Conservation (phyloP, 768 basidiomycete species). For the Amanita molliuscula region DNA sequence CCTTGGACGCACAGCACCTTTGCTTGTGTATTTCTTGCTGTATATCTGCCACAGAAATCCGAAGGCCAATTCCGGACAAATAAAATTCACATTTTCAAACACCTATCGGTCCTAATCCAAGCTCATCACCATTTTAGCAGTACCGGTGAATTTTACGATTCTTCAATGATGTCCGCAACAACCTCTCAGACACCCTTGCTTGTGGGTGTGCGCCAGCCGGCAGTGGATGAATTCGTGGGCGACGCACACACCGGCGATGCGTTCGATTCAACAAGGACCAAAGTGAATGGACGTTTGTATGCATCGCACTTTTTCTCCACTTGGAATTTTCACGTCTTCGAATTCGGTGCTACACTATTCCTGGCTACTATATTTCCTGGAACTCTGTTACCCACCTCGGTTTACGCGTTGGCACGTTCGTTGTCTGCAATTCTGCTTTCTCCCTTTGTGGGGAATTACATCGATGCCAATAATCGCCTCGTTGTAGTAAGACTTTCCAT, state of each 20-base stretch:
- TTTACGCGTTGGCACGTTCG: conserved; percentile 17
- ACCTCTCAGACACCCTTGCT: not conserved
- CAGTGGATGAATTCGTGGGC: not conserved
- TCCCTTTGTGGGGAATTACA: conserved; percentile 13
- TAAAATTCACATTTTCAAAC: too few relatives aligned
- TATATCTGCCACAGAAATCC: too few relatives aligned
- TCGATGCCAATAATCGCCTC: conserved; percentile 14
- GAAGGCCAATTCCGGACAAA: too few relatives aligned
- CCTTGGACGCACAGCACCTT: too few relatives aligned
- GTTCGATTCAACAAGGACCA: not conserved
- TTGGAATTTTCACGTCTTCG: conserved; percentile 20
- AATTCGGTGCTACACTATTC: conserved; percentile 19
- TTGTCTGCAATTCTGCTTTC: conserved; percentile 14
- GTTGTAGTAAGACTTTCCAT: conserved; percentile 15
- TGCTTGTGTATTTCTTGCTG: too few relatives aligned
- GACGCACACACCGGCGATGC: not conserved
- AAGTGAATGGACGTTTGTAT: conserved; percentile 10
- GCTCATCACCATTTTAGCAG: too few relatives aligned
- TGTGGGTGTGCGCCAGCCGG: not conserved
- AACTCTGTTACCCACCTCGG: conserved; percentile 16
- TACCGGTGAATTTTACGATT: not conserved
- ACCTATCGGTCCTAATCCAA: too few relatives aligned
- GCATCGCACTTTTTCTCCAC: conserved; percentile 19
- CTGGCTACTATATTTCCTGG: conserved; percentile 15
- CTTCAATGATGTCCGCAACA: not conserved